Evolutionary conservation across 331 rosid species (phyloP).

Genomic region (Acacia concinna): DNA sequence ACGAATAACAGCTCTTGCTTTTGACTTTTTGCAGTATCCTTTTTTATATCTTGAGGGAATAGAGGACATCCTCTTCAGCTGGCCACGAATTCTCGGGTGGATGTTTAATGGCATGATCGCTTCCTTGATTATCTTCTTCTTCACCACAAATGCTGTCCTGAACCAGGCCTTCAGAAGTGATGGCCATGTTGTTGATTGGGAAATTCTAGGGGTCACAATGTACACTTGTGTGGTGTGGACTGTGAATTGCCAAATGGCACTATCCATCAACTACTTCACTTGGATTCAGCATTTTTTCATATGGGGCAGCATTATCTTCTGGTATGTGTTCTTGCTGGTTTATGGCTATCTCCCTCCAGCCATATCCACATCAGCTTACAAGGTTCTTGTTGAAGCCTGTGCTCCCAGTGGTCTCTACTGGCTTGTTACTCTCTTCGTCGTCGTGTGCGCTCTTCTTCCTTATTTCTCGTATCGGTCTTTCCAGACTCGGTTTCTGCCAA

Average conservation of each 20-base stretch:
- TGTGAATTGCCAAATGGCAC: slow-evolving; percentile 89
- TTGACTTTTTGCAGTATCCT: slow-evolving; percentile 56
- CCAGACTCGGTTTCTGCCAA: slow-evolving; percentile 74
- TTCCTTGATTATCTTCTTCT: slow-evolving; percentile 74
- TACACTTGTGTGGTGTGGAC: slow-evolving; percentile 80
- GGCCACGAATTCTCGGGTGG: slow-evolving; percentile 83
- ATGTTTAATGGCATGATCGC: slow-evolving; percentile 72
- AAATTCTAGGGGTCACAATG: slow-evolving; percentile 72
- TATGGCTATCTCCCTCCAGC: slow-evolving; percentile 66
- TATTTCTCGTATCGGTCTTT: slow-evolving; percentile 68
- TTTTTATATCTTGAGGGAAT: slow-evolving; percentile 71
- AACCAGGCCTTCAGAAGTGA: slow-evolving; percentile 68
- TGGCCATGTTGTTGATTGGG: slow-evolving; percentile 66
- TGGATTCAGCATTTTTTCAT: slow-evolving; percentile 89
- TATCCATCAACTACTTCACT: slow-evolving; percentile 85
- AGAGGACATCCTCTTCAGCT: slow-evolving; percentile 76
- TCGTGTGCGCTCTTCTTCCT: slow-evolving; percentile 65
- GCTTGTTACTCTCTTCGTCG: slow-evolving; percentile 67
- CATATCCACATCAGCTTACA: slow-evolving; percentile 65
- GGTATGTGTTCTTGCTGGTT: slow-evolving; percentile 64
- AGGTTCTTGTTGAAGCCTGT: slow-evolving; percentile 74
- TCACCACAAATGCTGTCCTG: slow-evolving; percentile 49
- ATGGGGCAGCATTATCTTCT: slow-evolving; percentile 78
- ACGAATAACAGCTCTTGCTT: slow-evolving; percentile 9
- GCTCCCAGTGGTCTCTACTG: slow-evolving; percentile 66